Evolutionary conservation across 2,329 filamentous ascomycete species (phyloP).

Genomic region (Alternaria incomplexa): DNA sequence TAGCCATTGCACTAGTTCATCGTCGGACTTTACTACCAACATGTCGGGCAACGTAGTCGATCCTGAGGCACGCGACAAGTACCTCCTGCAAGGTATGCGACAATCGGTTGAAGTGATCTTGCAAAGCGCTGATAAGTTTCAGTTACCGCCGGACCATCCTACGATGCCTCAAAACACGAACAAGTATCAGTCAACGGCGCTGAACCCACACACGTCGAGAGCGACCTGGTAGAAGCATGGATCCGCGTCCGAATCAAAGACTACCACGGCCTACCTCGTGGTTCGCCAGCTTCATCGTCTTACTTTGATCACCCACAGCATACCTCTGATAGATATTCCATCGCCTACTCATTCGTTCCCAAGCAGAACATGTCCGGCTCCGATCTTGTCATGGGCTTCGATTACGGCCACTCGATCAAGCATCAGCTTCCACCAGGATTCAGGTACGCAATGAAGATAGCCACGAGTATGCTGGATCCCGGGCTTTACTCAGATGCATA

Average conservation of each 20-base stretch:
- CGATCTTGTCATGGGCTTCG: slow-evolving; percentile 45
- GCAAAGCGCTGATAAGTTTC: background rate
- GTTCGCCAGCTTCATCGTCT: slow-evolving; percentile 30
- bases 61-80: slow-evolving; percentile 43
- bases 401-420: slow-evolving; percentile 45
- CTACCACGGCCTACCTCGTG: slow-evolving; percentile 44
- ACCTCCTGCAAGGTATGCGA: slow-evolving; percentile 39
- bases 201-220: slow-evolving; percentile 32
- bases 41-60: slow-evolving; percentile 30
- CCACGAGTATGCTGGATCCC: slow-evolving; percentile 45
- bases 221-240: slow-evolving; percentile 37
- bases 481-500: slow-evolving; percentile 47
- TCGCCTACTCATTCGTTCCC: slow-evolving; percentile 47
- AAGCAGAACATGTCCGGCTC: slow-evolving; percentile 38
- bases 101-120: background rate
- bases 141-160: slow-evolving; percentile 47
- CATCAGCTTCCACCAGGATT: slow-evolving; percentile 48
- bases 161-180: slow-evolving; percentile 38
- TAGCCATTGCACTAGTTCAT: background rate
- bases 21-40: background rate
- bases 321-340: slow-evolving; percentile 43
- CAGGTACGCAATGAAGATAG: slow-evolving; percentile 45
- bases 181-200: slow-evolving; percentile 42
- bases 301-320: slow-evolving; percentile 45
- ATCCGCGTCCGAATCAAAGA: slow-evolving; percentile 45